Conservation (phyloP, 371 early-diverging fungal genomes). For the Mucor velutinosus region DNA sequence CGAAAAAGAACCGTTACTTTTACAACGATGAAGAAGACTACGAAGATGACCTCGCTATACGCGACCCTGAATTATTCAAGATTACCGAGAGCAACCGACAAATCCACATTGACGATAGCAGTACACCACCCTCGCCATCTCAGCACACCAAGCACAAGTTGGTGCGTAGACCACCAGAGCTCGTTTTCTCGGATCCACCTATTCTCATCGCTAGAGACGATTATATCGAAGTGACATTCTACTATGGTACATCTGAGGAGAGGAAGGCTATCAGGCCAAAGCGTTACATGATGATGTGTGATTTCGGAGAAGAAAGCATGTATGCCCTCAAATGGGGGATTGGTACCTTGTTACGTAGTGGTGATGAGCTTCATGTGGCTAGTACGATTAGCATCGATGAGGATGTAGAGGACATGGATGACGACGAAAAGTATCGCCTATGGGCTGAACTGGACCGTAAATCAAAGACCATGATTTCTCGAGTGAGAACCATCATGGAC, state of each 20-base stretch:
- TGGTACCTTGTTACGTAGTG: constrained; percentile 38
- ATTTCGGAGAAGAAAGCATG: constrained; percentile 48
- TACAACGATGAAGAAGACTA: constrained; percentile 49
- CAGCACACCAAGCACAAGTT: constrained; percentile 15
- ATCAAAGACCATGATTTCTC: constrained; percentile 50
- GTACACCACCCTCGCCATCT: constrained; percentile 5
- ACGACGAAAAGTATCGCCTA: constrained; percentile 39
- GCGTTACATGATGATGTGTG: constrained; percentile 45
- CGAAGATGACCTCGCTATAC: constrained; percentile 46
- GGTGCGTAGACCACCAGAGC: constrained; percentile 33
- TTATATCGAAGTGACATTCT: constrained; percentile 40
- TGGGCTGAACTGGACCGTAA: constrained; percentile 49
- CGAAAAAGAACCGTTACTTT: constrained; percentile 19
- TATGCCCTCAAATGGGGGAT: constrained; percentile 43
- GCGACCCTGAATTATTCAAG: constrained; percentile 53
- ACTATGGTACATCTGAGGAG: constrained; percentile 36
- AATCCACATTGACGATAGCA: constrained; percentile 35
- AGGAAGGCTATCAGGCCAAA: constrained; percentile 21
- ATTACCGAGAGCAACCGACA: constrained; percentile 52
- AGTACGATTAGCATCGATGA: constrained; percentile 55
- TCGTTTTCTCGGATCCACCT: constrained; percentile 44
- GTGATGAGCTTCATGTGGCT: constrained; percentile 56
- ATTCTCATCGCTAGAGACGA: constrained; percentile 30
- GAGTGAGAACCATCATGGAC: constrained; percentile 34
- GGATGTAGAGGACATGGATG: constrained; percentile 35